Conservation (phyloP, 177 flowering plant genomes). For the Tripterygium wilfordii region DNA sequence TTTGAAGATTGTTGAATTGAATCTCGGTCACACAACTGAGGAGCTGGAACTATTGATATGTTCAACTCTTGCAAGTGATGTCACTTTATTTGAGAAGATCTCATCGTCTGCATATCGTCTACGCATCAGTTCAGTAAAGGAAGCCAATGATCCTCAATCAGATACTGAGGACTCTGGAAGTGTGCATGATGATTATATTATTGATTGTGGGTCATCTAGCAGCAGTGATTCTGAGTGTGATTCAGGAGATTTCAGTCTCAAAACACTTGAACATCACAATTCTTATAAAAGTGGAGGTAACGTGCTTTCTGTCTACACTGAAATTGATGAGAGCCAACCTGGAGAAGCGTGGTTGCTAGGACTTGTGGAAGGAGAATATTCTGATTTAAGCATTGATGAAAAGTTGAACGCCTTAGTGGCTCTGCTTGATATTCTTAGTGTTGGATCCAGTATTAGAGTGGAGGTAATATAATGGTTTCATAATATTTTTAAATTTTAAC, state of each 20-base stretch:
- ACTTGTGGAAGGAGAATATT: slow-evolving; percentile 90
- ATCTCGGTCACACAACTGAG: slow-evolving; percentile 40
- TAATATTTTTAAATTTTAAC: no score
- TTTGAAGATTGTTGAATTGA: slow-evolving; percentile 65
- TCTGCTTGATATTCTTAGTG: slow-evolving; percentile 68
- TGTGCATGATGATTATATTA: slow-evolving; percentile 57
- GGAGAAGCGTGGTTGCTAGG: slow-evolving; percentile 93
- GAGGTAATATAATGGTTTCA: slow-evolving; percentile 43
- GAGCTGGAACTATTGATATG: slow-evolving; percentile 57
- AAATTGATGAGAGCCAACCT: slow-evolving; percentile 88
- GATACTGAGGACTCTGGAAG: slow-evolving; percentile 73
- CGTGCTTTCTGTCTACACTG: slow-evolving; percentile 33
- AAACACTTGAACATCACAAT: slow-evolving; percentile 14
- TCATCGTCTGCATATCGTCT: slow-evolving; percentile 71
- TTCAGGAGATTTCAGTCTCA: slow-evolving; percentile 23
- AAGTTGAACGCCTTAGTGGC: slow-evolving; percentile 73
- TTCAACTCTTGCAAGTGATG: slow-evolving; percentile 82
- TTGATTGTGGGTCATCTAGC: slow-evolving; percentile 24
- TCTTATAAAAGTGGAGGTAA: slow-evolving; percentile 20
- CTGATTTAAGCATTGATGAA: slow-evolving; percentile 85
- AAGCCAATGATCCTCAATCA: slow-evolving; percentile 31
- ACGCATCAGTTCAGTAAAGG: slow-evolving; percentile 45
- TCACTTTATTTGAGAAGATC: slow-evolving; percentile 89
- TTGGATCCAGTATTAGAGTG: slow-evolving; percentile 52
- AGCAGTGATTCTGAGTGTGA: slow-evolving; percentile 49